Evolutionary conservation across 371 early-diverging fungal species (phyloP).

Genomic region (Mortierella sp.): DNA sequence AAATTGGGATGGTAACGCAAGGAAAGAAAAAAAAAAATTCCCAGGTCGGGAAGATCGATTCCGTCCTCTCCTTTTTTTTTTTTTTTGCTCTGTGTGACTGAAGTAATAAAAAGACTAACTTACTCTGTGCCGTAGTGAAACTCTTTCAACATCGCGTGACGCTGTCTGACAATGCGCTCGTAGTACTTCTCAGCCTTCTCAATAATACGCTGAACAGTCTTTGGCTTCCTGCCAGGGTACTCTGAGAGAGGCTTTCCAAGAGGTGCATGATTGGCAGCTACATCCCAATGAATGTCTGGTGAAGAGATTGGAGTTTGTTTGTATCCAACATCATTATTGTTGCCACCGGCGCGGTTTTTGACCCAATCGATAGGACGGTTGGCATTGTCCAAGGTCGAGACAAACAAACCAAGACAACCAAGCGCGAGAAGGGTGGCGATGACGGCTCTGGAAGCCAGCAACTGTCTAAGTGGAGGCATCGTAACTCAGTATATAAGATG

Average conservation of each 20-base stretch:
- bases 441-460: slow-evolving; percentile 44
- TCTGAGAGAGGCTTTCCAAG: slow-evolving; percentile 19
- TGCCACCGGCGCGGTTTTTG: not conserved
- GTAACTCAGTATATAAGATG: not conserved
- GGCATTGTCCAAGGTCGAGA: slow-evolving; percentile 29
- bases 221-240: slow-evolving; percentile 35
- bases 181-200: slow-evolving; percentile 42
- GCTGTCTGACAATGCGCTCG: slow-evolving; percentile 34
- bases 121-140: slow-evolving; percentile 27
- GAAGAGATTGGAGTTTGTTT: not conserved
- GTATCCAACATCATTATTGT: not conserved
- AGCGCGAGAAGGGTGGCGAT: slow-evolving; percentile 31
- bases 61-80: too few species aligned
- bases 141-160: slow-evolving; percentile 8
- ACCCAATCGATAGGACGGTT: slow-evolving; percentile 15
- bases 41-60: too few species aligned
- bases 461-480: slow-evolving; percentile 40
- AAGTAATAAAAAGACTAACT: not conserved
- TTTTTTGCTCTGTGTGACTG: too few species aligned
- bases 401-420: slow-evolving; percentile 37
- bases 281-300: slow-evolving; percentile 25
- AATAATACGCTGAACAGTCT: slow-evolving; percentile 32
- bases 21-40: too few species aligned
- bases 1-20: too few species aligned
- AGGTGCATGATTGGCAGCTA: slow-evolving; percentile 16